Base-by-base conservation (phyloP, 371 early-diverging fungal genomes). In the Coemansia sp. region DNA sequence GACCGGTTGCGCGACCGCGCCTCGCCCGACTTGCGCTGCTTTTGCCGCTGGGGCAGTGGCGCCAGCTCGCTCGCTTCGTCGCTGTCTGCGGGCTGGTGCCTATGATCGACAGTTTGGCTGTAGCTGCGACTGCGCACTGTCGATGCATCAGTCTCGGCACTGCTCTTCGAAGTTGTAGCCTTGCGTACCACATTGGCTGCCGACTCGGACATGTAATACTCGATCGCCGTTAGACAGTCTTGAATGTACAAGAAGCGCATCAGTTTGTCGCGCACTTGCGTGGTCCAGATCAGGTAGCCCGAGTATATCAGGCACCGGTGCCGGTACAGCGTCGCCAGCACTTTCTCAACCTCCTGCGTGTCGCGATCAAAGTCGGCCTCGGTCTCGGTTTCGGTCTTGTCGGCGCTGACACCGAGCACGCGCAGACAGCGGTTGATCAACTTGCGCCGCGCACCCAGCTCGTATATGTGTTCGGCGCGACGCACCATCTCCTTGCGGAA, bases 261-360 rank as follows among this genome's bases (percentile, higher is more conserved):
- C 43, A 77, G 57, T 38, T 74, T 59, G 49, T 80, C 81, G 14
- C 80, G 71, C 30, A 80, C 74, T 61, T 74, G 66, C 20, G 65
- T 69, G 34, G 71, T 80, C 80, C 80, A 80, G 33, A 80, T 75
- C 57, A 79, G 53, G 33, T 80, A 80, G 1, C 80, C 80, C 1
- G 81, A 81, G 65, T 80, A 77, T 0, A 80, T 70, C 63, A 80
- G 42, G 55, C 79, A 80, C 12, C 80, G 70, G 49, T 80, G 80
- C 26, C 81, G 68, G 59, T 72, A 80, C n/a, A 69, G 61, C 55
- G 80, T 54, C 2, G 75, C 79, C 10, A 78, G 48, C 5, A 69
- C 63, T 56, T 72, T 71, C 33, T 72, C 77, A 20, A 70, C 72
- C 36, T 74, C 66, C 45, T 78, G 67, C 10, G 63, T 66, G 33